Percentiles rank a stretch among this genome's conserved stretches.
Conservation (phyloP, 306 rosid genomes). For the Acacia melanoxylon region DNA sequence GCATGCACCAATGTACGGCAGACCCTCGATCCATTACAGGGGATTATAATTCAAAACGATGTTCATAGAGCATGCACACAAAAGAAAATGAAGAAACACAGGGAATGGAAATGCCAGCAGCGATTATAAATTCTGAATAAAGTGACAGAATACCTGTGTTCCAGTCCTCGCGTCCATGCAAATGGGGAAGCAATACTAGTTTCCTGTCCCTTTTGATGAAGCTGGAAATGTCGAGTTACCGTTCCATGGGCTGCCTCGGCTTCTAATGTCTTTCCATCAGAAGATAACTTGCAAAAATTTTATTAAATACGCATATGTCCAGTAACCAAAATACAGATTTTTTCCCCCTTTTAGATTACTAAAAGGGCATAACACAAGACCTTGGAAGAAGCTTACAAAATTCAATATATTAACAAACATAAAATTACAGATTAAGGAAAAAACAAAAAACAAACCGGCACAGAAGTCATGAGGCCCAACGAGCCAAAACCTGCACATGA, state of each 20-base stretch:
- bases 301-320: neutral
- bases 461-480: slow-evolving; percentile 96
- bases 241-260: slow-evolving; percentile 99
- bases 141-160: slow-evolving; percentile 61
- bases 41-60: neutral
- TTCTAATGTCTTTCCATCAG: slow-evolving; percentile 96
- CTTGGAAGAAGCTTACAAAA: neutral
- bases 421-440: neutral
- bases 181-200: slow-evolving; percentile 97
- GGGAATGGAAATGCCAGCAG: neutral
- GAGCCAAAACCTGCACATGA: slow-evolving; percentile 87
- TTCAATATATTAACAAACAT: neutral
- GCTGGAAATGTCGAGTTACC: slow-evolving; percentile 88
- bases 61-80: neutral
- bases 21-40: neutral
- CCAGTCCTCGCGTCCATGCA: slow-evolving; percentile 98
- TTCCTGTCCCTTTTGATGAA: slow-evolving; percentile 92
- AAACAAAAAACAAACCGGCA: slow-evolving; percentile 63
- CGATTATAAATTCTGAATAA: neutral
- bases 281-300: slow-evolving; percentile 71
- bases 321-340: neutral
- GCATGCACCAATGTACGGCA: neutral
- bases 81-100: neutral
- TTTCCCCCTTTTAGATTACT: neutral
- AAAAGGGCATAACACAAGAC: neutral